phyloP scores from a whole-genome alignment of 345 rosid genomes.

The Aquilaria sinensis region DNA sequence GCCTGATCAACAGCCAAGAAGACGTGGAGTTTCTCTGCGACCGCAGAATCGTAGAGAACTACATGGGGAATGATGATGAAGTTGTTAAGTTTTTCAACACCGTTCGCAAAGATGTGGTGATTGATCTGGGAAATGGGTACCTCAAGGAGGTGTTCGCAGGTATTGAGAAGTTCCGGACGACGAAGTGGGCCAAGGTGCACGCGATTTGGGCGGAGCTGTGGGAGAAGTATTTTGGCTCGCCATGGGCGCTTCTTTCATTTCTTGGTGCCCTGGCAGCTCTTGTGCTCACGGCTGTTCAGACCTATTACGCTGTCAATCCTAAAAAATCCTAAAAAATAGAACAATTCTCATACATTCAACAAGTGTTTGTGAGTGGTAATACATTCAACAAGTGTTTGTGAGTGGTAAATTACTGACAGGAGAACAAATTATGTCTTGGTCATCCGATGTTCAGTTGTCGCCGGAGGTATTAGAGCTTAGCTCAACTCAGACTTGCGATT shows the following conservation, averaged over 20 bases:
- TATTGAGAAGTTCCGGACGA: constrained; percentile 49
- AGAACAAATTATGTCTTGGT: too few relatives aligned
- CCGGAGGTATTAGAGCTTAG: too few relatives aligned
- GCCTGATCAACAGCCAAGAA: constrained; percentile 42
- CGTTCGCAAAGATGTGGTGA: constrained; percentile 70
- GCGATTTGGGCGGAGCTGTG: constrained; percentile 61
- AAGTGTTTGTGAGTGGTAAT: too few relatives aligned
- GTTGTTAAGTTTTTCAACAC: constrained; percentile 49
- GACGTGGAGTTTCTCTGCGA: constrained; percentile 71
- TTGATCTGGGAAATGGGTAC: constrained; percentile 51
- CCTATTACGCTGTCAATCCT: constrained; percentile 32
- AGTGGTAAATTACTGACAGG: too few relatives aligned
- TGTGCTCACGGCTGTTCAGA: constrained; percentile 50
- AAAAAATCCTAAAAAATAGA: too few relatives aligned
- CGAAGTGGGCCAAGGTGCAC: constrained; percentile 42
- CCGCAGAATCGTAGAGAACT: constrained; percentile 52
- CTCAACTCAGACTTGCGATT: too few relatives aligned
- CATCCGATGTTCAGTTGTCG: too few relatives aligned
- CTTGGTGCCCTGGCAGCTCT: constrained; percentile 60
- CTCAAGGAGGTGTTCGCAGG: constrained; percentile 40
- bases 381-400: too few relatives aligned
- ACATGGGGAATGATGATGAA: constrained; percentile 62
- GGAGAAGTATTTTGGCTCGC: constrained; percentile 65
- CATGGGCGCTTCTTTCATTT: constrained; percentile 81
- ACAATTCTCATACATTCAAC: too few relatives aligned